These are phyloP conservation scores for Xylaria sp. DNA, from an alignment of 2,329 filamentous ascomycete species.

Conservation along the genomic window DNA sequence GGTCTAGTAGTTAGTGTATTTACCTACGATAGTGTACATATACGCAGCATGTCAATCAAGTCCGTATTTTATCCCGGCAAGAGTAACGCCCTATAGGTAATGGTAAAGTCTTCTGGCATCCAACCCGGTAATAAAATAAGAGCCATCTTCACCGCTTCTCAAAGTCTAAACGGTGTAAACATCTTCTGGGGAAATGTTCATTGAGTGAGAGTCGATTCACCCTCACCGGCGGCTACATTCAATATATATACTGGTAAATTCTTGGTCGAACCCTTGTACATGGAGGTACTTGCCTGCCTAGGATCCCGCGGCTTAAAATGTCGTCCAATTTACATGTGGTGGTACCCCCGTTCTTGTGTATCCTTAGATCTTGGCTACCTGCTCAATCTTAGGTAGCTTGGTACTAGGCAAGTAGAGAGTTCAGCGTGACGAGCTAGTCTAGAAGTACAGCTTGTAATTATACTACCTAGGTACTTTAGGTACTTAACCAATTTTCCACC, in stretches of 20 bases:
- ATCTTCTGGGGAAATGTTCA: neutral
- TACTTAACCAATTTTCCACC: too few relatives aligned
- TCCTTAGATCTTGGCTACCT: neutral
- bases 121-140: too few relatives aligned
- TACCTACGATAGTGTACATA: neutral
- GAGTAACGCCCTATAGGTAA: neutral
- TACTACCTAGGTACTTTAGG: too few relatives aligned
- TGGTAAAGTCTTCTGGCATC: neutral
- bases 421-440: too few relatives aligned
- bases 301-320: slow-evolving; percentile 25
- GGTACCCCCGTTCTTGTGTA: neutral
- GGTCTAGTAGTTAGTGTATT: neutral
- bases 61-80: neutral
- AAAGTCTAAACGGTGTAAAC: neutral
- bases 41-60: neutral
- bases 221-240: slow-evolving; percentile 4
- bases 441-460: too few relatives aligned
- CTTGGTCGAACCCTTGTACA: slow-evolving; percentile 17
- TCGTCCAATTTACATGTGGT: slow-evolving; percentile 22
- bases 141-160: neutral
- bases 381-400: too few relatives aligned
- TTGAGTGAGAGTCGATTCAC: neutral
- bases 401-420: neutral
- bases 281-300: neutral
- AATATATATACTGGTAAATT: neutral